Conservation (phyloP, 2,329 filamentous ascomycete species). For the Hypomyces rosellus region DNA sequence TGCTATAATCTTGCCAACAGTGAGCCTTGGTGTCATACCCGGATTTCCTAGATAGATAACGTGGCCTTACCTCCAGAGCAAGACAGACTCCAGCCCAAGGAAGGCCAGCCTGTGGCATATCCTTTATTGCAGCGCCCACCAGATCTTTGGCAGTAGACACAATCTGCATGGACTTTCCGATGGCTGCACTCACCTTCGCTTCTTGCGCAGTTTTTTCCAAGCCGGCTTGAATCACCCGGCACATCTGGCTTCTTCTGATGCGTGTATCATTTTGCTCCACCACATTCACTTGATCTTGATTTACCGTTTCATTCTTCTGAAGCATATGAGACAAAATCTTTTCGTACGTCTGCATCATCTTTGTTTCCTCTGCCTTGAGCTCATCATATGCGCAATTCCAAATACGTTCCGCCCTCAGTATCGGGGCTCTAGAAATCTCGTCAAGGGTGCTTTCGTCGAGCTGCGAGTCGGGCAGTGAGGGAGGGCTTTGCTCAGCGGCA, state of each 20-base stretch:
- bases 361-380: conserved; percentile 11
- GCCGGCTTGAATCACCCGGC: conserved; percentile 22
- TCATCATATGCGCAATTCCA: conserved; percentile 18
- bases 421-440: not conserved
- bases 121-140: conserved; percentile 20
- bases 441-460: not conserved
- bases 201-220: conserved; percentile 20
- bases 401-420: conserved; percentile 5
- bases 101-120: conserved; percentile 27
- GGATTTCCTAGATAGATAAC: not conserved
- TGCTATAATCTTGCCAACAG: conserved; percentile 21
- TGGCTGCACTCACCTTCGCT: conserved; percentile 19
- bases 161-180: conserved; percentile 18
- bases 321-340: conserved; percentile 14
- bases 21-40: not conserved
- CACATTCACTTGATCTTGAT: too few species aligned
- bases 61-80: conserved; percentile 23
- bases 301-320: too few species aligned
- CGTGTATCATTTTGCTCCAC: not conserved
- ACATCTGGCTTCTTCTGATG: conserved; percentile 22
- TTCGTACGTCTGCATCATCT: conserved; percentile 17
- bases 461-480: not conserved
- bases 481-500: too few species aligned
- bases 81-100: conserved; percentile 33
- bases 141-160: conserved; percentile 20